phyloP scores from a whole-genome alignment of 495 filamentous ascomycete genomes.

The Jackrogersella minutella region DNA sequence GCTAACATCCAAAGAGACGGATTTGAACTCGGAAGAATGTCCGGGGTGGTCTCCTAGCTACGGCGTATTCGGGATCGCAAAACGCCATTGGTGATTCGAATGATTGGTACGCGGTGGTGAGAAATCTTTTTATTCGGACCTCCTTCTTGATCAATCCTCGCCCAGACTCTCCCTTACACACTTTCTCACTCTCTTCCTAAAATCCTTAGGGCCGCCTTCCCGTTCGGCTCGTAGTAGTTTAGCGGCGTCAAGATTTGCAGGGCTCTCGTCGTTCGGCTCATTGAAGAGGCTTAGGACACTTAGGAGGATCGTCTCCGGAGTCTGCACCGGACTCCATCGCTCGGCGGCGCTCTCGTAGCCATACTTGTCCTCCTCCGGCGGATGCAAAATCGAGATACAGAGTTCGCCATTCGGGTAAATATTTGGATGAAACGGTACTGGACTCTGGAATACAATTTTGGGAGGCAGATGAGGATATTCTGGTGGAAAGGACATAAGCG shows the following conservation, averaged over 20 bases:
- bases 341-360: constrained; percentile 93
- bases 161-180: constrained; percentile 86
- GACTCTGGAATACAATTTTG: constrained; percentile 86
- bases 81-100: constrained; percentile 2
- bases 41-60: background rate
- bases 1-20: constrained; percentile 7
- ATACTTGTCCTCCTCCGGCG: constrained; percentile 94
- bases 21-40: background rate
- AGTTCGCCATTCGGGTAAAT: constrained; percentile 90
- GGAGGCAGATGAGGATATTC: constrained; percentile 92
- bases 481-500: constrained; percentile 76
- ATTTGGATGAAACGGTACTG: constrained; percentile 92
- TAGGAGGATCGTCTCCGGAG: constrained; percentile 91
- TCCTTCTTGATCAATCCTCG: constrained; percentile 54
- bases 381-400: constrained; percentile 97
- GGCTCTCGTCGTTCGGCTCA: constrained; percentile 93
- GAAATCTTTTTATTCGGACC: background rate
- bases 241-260: constrained; percentile 94
- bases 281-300: constrained; percentile 93
- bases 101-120: background rate
- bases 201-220: constrained; percentile 67
- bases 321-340: constrained; percentile 97
- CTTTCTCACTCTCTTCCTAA: constrained; percentile 75
- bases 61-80: background rate
- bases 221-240: constrained; percentile 84